phyloP scores from a whole-genome alignment of 2,329 filamentous ascomycete genomes.

The Fusarium beomiforme region DNA sequence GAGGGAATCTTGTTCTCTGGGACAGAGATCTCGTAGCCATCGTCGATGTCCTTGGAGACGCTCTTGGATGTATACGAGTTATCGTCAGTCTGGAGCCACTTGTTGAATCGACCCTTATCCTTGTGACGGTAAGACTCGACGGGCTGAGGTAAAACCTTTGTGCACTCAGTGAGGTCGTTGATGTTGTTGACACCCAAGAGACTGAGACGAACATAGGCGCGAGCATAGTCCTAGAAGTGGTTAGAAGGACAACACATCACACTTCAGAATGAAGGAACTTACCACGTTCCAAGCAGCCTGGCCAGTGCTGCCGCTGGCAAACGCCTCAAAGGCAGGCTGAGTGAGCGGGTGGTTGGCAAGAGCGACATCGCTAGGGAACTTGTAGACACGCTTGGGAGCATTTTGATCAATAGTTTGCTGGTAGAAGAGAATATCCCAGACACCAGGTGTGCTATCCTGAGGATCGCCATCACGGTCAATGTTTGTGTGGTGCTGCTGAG shows the following conservation, averaged over 20 bases:
- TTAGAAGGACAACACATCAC: not conserved
- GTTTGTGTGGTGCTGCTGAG: conserved; percentile 59
- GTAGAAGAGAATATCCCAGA: conserved; percentile 65
- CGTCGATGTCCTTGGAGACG: conserved; percentile 36
- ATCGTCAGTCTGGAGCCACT: conserved; percentile 44
- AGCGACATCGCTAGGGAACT: conserved; percentile 54
- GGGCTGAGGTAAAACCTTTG: conserved; percentile 58
- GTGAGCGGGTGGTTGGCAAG: conserved; percentile 52
- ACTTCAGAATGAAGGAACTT: conserved; percentile 13
- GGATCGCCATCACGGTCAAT: conserved; percentile 52
- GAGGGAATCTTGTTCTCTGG: conserved; percentile 39
- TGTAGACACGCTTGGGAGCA: conserved; percentile 51
- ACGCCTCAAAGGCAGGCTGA: conserved; percentile 50
- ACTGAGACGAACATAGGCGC: conserved; percentile 63
- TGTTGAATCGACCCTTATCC: conserved; percentile 38
- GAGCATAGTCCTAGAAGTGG: conserved; percentile 56
- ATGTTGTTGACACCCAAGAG: conserved; percentile 67
- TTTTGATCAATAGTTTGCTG: conserved; percentile 48
- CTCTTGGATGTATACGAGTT: conserved; percentile 41
- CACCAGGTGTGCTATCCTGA: conserved; percentile 62
- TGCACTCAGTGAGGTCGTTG: conserved; percentile 65
- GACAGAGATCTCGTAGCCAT: conserved; percentile 36
- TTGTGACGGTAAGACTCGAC: conserved; percentile 24
- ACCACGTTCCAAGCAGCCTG: conserved; percentile 56
- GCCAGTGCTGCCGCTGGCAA: conserved; percentile 45